Conservation (phyloP, 2,329 filamentous ascomycete species). For the Dactylellina parvicollis region DNA sequence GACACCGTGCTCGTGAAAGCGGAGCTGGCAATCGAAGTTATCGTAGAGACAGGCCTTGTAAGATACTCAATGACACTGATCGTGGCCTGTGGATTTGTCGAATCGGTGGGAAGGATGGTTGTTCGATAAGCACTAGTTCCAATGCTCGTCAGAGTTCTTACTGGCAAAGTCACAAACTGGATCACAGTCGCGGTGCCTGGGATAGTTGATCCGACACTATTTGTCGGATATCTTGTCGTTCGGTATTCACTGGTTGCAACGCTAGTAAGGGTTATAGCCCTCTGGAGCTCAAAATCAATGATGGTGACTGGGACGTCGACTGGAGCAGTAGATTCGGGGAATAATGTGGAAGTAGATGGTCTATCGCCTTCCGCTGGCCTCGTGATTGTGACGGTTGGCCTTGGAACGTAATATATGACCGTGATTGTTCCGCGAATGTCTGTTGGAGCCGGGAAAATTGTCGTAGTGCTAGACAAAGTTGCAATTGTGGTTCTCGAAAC, state of each 20-base stretch:
- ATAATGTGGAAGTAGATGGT: background rate
- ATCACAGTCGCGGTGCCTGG: background rate
- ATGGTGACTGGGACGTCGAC: background rate
- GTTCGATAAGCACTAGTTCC: background rate
- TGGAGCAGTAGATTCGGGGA: background rate
- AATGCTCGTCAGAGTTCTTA: background rate
- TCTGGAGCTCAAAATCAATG: background rate
- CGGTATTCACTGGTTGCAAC: background rate
- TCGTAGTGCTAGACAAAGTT: background rate
- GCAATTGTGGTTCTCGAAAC: background rate
- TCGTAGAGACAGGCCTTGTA: background rate
- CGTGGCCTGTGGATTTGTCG: background rate
- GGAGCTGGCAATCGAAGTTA: background rate
- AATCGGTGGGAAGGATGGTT: background rate
- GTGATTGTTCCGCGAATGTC: background rate
- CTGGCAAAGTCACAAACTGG: background rate
- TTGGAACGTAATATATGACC: background rate
- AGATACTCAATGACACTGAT: background rate
- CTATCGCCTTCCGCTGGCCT: background rate
- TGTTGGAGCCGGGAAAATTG: constrained; percentile 1
- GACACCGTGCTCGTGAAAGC: no score
- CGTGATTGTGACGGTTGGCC: background rate
- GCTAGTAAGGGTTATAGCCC: background rate
- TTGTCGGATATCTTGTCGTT: background rate
- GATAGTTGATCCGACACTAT: background rate